A percentile compares a stretch with the other conserved stretches of the same genome.
These are phyloP conservation scores for Paecilomyces variotii DNA, from an alignment of 2,329 filamentous ascomycete genomes.

Conservation along the genomic window DNA sequence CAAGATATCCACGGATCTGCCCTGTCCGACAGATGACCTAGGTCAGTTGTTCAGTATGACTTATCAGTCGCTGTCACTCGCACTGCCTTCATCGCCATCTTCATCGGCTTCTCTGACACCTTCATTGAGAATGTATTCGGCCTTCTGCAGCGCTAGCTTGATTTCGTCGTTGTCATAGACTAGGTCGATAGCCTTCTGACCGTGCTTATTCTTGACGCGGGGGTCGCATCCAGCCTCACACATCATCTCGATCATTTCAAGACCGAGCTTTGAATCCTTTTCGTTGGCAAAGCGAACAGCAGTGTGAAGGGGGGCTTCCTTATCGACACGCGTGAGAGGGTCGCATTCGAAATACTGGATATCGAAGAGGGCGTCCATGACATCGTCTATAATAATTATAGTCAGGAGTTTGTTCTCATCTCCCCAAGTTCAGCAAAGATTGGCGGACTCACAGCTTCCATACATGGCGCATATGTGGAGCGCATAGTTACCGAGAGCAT, in stretches of 20 bases:
- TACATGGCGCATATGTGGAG: slow-evolving; percentile 81
- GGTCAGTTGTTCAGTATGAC: background rate
- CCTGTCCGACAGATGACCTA: background rate
- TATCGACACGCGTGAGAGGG: slow-evolving; percentile 38
- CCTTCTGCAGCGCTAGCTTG: slow-evolving; percentile 33
- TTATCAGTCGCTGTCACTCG: slow-evolving; percentile 33
- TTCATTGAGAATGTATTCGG: slow-evolving; percentile 41
- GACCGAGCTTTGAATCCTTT: slow-evolving; percentile 34
- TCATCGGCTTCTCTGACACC: slow-evolving; percentile 32
- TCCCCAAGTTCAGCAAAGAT: background rate
- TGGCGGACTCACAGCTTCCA: slow-evolving; percentile 64
- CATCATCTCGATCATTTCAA: slow-evolving; percentile 43
- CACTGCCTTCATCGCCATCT: slow-evolving; percentile 27
- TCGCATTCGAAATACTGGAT: slow-evolving; percentile 43
- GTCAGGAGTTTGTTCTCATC: background rate
- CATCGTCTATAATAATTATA: slow-evolving; percentile 30
- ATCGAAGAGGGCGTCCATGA: slow-evolving; percentile 40
- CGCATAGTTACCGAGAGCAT: slow-evolving; percentile 78
- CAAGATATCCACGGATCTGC: background rate
- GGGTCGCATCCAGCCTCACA: slow-evolving; percentile 42
- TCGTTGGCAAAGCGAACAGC: slow-evolving; percentile 41
- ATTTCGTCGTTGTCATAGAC: slow-evolving; percentile 37
- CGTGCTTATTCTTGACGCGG: slow-evolving; percentile 40
- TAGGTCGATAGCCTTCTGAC: slow-evolving; percentile 38
- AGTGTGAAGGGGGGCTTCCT: slow-evolving; percentile 39